Evolutionary conservation across 2,329 filamentous ascomycete genomes (phyloP), one percentile per base, ranked within the genome.

Genomic region (Clarireedia monteithiana): DNA sequence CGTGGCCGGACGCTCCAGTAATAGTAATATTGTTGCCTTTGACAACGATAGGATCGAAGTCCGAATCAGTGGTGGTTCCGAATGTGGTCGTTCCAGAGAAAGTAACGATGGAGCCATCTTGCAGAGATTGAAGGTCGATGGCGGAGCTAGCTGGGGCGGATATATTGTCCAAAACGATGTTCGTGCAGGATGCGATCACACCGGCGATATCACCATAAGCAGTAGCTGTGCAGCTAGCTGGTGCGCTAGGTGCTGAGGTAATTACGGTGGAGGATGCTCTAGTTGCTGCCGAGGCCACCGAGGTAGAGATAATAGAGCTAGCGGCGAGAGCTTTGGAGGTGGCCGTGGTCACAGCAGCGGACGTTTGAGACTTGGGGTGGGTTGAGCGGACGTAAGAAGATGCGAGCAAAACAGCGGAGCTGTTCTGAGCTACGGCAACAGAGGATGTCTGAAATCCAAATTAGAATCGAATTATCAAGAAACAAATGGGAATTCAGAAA

Each of bases 71-170:
- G 59, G 80, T 73, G 71, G 85, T 86, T 30, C 75, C 84, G 63
- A 84, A 88, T 52, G 78, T 81, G 15, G 84, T 88, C 7, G 74
- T 80, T 45, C 85, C 85, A 56, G 80, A 70, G 69, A 88, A 88
- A 62, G 79, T 81, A 59, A 86, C 75, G 56, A 68, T 44, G 2
- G 74, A 70, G 2, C 74, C 73, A 7, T 66, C 64, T 58, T 70
- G 65, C 17, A 77, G 68, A 10, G 69, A 68, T 9, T 69, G 67
- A 15, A 77, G 66, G 53, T 75, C 68, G 7, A 77, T 69, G 2
- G 72, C 70, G 58, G 63, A 68, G 50, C 63, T 70, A 12, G 65
- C 70, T 44, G 71, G 73, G 4, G 69, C 73, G 9, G 66, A 67
- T 38, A 77, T 70, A 58, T 69, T 63, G 24, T 71, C 68, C 10